Evolutionary conservation across 83 land plant genomes (phyloP).

Genomic region (Picea abies): DNA sequence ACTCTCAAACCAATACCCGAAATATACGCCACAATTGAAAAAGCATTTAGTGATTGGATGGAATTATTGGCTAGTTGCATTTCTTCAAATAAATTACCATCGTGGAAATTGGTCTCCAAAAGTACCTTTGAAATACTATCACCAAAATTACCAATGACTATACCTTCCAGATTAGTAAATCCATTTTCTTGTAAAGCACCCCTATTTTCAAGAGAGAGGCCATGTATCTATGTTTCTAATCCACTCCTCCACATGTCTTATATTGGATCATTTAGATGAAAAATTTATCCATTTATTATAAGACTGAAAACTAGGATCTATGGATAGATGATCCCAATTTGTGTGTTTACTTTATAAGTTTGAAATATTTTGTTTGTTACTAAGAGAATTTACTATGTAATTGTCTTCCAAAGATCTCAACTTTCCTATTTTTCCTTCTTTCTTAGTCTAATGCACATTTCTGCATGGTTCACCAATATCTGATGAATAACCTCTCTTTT

Average conservation of each 20-base stretch:
- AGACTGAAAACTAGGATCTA: background rate
- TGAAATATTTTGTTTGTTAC: background rate
- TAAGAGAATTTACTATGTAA: background rate
- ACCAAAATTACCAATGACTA: background rate
- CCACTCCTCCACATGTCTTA: constrained; percentile 25
- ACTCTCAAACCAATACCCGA: constrained; percentile 75
- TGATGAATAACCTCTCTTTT: no score
- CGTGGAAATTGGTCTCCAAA: background rate
- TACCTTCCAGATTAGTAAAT: background rate
- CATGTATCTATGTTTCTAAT: constrained; percentile 21
- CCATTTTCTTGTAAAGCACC: background rate
- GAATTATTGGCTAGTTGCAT: constrained; percentile 52
- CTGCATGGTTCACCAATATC: background rate
- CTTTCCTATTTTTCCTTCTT: constrained; percentile 11
- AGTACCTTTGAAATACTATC: constrained; percentile 14
- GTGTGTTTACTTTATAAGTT: background rate
- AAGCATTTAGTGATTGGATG: constrained; percentile 67
- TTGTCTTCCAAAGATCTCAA: constrained; percentile 13
- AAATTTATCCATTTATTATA: constrained; percentile 70
- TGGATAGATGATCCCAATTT: background rate
- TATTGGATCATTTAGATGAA: constrained; percentile 38
- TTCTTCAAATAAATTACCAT: constrained; percentile 25
- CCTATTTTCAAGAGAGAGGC: constrained; percentile 11
- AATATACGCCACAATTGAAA: constrained; percentile 77
- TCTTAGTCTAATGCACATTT: constrained; percentile 1